Base-by-base conservation (phyloP, 352 stramenopile species). In the Globisporangium recalcitrans region DNA sequence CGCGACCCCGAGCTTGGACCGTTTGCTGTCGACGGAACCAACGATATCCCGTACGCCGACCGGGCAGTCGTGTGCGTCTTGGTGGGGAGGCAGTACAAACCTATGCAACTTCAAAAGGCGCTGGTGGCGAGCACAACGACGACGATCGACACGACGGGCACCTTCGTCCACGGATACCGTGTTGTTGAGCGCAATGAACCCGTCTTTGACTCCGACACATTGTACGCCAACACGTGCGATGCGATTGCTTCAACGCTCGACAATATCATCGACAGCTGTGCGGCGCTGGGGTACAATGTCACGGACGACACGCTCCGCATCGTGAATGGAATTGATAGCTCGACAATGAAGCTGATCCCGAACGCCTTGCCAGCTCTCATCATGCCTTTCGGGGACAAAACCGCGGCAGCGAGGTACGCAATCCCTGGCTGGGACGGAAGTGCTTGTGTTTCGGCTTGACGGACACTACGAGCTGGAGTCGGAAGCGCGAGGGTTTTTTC, bases 311-410 rank as follows among this genome's bases (percentile, higher is more conserved):
- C 49, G 10, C 51, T 74, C 2, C 71, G 71, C 6, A 58, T 78
- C 22, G 68, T 68, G n/a, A 21, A 69, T 1, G 68, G 71, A 2
- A 11, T 71, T 3, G 44, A 63, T 13, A 62, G 59, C 21, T 52
- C 27, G 42, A 53, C 14, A 0, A 14, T 58, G 36, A 44, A 53
- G 40, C 56, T 62, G 6, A 42, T 72, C 29, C 57, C 27, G 14
- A 65, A 76, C 31, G 65, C 62, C 21, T 47, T 80, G 9, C 72
- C 72, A 0, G 49, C 77, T 22, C 54, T 79, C 16, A 69, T 74
- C 49, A 42, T 73, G 32, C 67, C 69, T 3, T 58, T 67, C 26
- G 47, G n/a, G 11, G 72, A 79, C 51, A 69, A 68, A 26, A 54
- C 7, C 4, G 9, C 48, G 4, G 26, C 19, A 19, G 51, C 67